These are phyloP conservation scores for Aspergillus kassunensis DNA, from an alignment of 495 filamentous ascomycete genomes.

Conservation along the genomic window DNA sequence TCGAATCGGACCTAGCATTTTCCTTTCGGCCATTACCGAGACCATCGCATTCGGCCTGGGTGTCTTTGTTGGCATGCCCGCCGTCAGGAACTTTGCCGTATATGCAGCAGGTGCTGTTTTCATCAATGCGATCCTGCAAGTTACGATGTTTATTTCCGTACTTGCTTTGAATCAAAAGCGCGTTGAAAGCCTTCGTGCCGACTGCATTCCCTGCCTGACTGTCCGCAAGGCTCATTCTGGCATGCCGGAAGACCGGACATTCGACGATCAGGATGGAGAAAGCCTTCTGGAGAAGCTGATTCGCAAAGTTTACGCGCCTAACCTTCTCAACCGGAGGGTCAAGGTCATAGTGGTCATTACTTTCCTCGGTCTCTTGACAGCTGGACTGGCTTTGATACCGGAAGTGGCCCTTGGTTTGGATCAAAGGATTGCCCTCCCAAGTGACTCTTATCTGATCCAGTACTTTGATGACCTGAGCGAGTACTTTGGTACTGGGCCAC, in stretches of 20 bases:
- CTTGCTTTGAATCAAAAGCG: conserved; percentile 85
- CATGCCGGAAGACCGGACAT: conserved; percentile 47
- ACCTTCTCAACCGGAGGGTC: conserved; percentile 69
- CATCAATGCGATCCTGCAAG: conserved; percentile 90
- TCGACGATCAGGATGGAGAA: conserved; percentile 66
- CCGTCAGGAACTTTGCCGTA: conserved; percentile 91
- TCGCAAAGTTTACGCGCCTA: conserved; percentile 79
- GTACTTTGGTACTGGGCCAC: conserved; percentile 88
- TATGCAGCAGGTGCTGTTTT: conserved; percentile 96
- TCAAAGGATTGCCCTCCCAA: conserved; percentile 89
- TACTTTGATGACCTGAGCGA: conserved; percentile 94
- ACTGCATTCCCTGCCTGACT: conserved; percentile 86
- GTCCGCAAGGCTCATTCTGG: conserved; percentile 60
- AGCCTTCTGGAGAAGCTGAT: conserved; percentile 79
- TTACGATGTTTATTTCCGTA: conserved; percentile 94
- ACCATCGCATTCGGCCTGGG: conserved; percentile 89
- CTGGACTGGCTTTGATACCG: conserved; percentile 77
- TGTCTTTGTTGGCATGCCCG: conserved; percentile 95
- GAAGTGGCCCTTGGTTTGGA: conserved; percentile 83
- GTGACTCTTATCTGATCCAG: conserved; percentile 84
- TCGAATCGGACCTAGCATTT: conserved; percentile 91
- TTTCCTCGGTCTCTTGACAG: conserved; percentile 86
- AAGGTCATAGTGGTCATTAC: conserved; percentile 70
- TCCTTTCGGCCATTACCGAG: conserved; percentile 91
- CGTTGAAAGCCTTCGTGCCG: conserved; percentile 80